Base-by-base conservation (phyloP, 2,329 filamentous ascomycete genomes). In the Aspergillus sp. region DNA sequence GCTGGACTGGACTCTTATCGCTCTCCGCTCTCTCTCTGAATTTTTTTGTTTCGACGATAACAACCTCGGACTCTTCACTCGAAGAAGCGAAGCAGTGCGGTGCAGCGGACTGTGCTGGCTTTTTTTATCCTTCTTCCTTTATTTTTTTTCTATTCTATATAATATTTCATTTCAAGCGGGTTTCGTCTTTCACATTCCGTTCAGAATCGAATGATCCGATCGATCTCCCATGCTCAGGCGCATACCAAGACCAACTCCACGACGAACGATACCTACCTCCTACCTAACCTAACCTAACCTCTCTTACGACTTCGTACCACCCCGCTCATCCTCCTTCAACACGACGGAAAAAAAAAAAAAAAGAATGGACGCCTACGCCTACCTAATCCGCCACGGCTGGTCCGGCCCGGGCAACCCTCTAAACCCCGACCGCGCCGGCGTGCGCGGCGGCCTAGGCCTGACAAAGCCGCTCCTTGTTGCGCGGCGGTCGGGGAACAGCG, bases 301-400 rank as follows among this genome's bases (percentile, higher is more conserved):
- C 20, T 20, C 3, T 20, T 20, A 20, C 20, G 20, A 20, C 3
- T 20, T 20, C 20, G 20, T 20, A 20, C 20, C 20, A 20, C 3
- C 20, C 20, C 20, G 3, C 20, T 4, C 20, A 20, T 20, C 3
- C 20, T 20, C 3, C 20, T 20, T 4, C 20, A 20, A 20, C 20
- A 20, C 20, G 4, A 20, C 20, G 20, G 3, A 20, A 20, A 2
- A 20, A 20, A 20, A 2, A 20, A 20, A 30, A 30, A 30, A 30
- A 9, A 30, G 27, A 30, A 97, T 98, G 93, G 84, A 98, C 75
- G 89, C 93, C 55, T 83, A 89, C 73, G 89, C 89, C 67, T 88
- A 95, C 67, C 86, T 98, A 66, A 87, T 87, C 65, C 84, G 86
- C 66, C 92, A 96, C 75, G 93, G 93, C 73, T 98, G 93, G 93